phyloP scores from a whole-genome alignment of 2,329 filamentous ascomycete species.

The Fusarium floridanum region DNA sequence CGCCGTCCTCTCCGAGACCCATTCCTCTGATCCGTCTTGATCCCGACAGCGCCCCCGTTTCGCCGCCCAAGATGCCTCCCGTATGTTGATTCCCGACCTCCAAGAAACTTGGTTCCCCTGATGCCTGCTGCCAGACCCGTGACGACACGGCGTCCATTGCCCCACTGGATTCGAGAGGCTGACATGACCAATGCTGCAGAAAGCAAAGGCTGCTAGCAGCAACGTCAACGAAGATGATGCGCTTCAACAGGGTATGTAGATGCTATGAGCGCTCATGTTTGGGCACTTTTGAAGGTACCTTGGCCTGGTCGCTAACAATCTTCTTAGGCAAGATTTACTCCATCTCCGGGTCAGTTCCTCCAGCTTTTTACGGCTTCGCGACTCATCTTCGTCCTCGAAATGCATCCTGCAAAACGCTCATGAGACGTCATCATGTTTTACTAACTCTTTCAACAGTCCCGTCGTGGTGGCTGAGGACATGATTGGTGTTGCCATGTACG shows the following conservation, averaged over 20 bases:
- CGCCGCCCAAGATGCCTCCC: constrained; percentile 65
- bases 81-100: constrained; percentile 58
- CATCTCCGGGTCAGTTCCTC: constrained; percentile 68
- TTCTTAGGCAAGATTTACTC: constrained; percentile 71
- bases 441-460: constrained; percentile 68
- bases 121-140: constrained; percentile 27
- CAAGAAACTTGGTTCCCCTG: constrained; percentile 23
- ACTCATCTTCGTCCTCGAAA: constrained; percentile 9
- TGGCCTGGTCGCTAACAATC: constrained; percentile 43
- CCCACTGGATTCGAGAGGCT: constrained; percentile 30
- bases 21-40: constrained; percentile 41
- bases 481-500: constrained; percentile 99
- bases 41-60: constrained; percentile 44
- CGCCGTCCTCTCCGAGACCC: constrained; percentile 46
- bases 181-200: constrained; percentile 36
- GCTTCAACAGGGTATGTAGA: constrained; percentile 55
- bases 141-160: constrained; percentile 28
- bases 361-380: constrained; percentile 2
- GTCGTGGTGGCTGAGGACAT: constrained; percentile 98
- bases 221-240: constrained; percentile 54
- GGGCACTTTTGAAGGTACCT: constrained; percentile 20
- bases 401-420: constrained; percentile 10
- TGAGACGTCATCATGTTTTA: constrained; percentile 11
- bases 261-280: constrained; percentile 1
- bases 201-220: constrained; percentile 47